Evolutionary conservation across 2,329 filamentous ascomycete species (phyloP).

Genomic region (Pseudovirgaria hyperparasitica): DNA sequence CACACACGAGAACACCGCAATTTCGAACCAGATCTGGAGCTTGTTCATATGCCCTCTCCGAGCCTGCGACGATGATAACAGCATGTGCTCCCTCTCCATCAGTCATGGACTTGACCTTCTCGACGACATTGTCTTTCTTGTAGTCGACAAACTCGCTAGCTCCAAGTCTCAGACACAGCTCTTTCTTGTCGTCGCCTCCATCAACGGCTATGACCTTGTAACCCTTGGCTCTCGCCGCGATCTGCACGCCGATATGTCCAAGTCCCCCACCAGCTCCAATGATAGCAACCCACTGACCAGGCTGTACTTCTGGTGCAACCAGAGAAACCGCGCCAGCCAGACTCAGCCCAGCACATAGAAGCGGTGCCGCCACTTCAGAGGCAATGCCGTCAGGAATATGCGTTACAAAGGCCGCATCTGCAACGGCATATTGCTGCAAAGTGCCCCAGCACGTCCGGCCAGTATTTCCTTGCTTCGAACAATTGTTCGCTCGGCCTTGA

Average conservation of each 20-base stretch:
- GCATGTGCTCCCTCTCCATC: constrained; percentile 32
- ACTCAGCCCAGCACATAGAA: constrained; percentile 30
- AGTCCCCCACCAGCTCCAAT: constrained; percentile 77
- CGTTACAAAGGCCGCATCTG: constrained; percentile 18
- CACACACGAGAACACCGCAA: constrained; percentile 35
- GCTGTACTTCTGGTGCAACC: constrained; percentile 57
- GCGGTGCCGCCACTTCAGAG: constrained; percentile 22
- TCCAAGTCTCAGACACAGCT: constrained; percentile 57
- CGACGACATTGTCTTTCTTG: constrained; percentile 34
- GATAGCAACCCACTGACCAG: constrained; percentile 67
- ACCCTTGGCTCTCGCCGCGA: constrained; percentile 73
- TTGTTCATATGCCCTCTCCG: constrained; percentile 30
- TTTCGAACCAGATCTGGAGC: constrained; percentile 31
- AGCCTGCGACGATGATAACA: constrained; percentile 34
- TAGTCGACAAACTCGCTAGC: constrained; percentile 70
- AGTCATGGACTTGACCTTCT: constrained; percentile 27
- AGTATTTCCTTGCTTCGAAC: constrained; percentile 28
- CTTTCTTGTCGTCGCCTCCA: constrained; percentile 64
- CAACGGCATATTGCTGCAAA: constrained; percentile 22
- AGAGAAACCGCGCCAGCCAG: constrained; percentile 78
- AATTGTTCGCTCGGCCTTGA: constrained; percentile 27
- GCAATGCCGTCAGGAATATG: constrained; percentile 22
- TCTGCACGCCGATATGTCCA: constrained; percentile 68
- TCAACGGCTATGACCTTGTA: constrained; percentile 73
- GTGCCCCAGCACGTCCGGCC: constrained; percentile 25